phyloP scores from a whole-genome alignment of 805 yeast species.

The Wickerhamomyces sydowiorum region DNA sequence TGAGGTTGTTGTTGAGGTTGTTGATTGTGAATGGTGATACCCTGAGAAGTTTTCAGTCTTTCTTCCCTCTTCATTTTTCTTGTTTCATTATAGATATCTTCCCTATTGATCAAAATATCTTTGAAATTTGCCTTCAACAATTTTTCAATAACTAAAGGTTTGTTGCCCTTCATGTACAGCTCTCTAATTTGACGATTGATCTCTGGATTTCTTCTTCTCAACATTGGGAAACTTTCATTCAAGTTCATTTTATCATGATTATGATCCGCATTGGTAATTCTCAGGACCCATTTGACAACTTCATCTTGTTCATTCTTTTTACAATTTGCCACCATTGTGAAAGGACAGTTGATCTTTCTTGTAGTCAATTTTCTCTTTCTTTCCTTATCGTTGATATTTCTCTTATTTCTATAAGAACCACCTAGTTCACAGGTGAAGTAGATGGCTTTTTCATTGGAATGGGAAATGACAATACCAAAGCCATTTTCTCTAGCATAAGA shows the following conservation, averaged over 20 bases:
- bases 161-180: slow-evolving; percentile 23
- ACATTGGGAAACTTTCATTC: slow-evolving; percentile 24
- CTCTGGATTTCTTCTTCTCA: slow-evolving; percentile 27
- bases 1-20: slow-evolving; percentile 3
- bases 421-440: slow-evolving; percentile 26
- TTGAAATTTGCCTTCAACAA: slow-evolving; percentile 19
- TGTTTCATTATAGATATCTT: slow-evolving; percentile 25
- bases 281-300: slow-evolving; percentile 20
- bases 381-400: slow-evolving; percentile 25
- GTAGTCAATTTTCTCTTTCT: slow-evolving; percentile 25
- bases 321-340: slow-evolving; percentile 26
- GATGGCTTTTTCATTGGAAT: slow-evolving; percentile 25
- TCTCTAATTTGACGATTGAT: slow-evolving; percentile 25
- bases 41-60: slow-evolving; percentile 10
- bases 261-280: slow-evolving; percentile 23
- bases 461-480: slow-evolving; percentile 26
- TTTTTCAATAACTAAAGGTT: slow-evolving; percentile 23
- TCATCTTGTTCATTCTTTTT: slow-evolving; percentile 23
- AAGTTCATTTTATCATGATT: slow-evolving; percentile 24
- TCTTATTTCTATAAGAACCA: slow-evolving; percentile 24
- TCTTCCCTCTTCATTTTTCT: slow-evolving; percentile 28
- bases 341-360: slow-evolving; percentile 25
- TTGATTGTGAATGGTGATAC: slow-evolving; percentile 5
- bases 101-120: slow-evolving; percentile 23
- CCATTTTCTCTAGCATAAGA: slow-evolving; percentile 25